Evolutionary conservation across 768 basidiomycete species (phyloP), one percentile per base, ranked within the genome.

Genomic region (Ramaria rubella): DNA sequence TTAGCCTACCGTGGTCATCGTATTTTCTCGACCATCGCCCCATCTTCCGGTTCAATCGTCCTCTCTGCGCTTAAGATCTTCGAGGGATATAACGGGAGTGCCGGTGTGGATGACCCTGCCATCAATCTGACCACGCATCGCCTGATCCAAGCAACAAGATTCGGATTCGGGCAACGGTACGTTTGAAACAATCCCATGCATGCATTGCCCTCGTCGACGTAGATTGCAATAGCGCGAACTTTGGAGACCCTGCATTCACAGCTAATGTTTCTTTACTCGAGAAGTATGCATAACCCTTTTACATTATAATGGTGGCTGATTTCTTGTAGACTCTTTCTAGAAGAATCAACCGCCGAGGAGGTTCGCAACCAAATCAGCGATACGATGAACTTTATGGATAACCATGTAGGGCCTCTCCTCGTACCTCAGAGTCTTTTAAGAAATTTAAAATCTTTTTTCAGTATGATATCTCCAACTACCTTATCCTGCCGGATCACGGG

Each of bases 31-130:
- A 74, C 71, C 27, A 68, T n/a, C n/a, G n/a, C n/a, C n/a, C n/a
- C n/a, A n/a, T n/a, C n/a, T n/a, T n/a, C n/a, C n/a, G n/a, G n/a
- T 73, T 19, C 69, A 71, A 9, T 71, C 73, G 5, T 71, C 70
- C 12, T 68, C 66, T 30, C 68, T 23, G 69, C 70, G 0, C 63
- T 73, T 26, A 73, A 73, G 56, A 65, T 72, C 19, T 69, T 72
- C 51, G 67, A 67, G 34, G 70, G 68, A 4, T 73, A 65, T 46
- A n/a, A n/a, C n/a, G 67, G 63, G 4, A 59, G 54, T 30, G 64
- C 61, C 30, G 26, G 48, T 15, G 56, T 59, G 24, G 33, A 54
- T 21, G 62, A 70, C 43, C 62, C 63, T 1, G 68, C 59, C 23
- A 66, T 65, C 43, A 71, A 73, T 57, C 45, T 68, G 29, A 70